Evolutionary conservation across 108 stramenopile genomes (phyloP).

Genomic region (Craspedostauros australis): DNA sequence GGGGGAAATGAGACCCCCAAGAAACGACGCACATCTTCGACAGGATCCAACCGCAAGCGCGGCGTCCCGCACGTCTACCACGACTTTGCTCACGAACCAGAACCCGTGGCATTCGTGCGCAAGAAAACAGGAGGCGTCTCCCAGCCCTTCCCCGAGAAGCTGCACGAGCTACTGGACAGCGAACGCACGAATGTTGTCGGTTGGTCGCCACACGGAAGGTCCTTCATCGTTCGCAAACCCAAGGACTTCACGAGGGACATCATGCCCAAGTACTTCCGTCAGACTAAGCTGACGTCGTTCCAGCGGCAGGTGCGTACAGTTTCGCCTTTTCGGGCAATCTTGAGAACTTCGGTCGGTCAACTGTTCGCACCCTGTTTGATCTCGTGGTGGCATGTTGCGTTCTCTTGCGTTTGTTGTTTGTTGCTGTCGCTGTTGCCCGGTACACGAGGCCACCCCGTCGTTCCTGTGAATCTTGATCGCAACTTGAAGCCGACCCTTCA

Average conservation of each 20-base stretch:
- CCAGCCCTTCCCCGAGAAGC: conserved; percentile 74
- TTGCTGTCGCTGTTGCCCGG: too few species aligned
- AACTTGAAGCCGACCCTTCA: too few species aligned
- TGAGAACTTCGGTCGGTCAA: too few species aligned
- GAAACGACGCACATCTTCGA: neutral
- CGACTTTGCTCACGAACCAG: conserved; percentile 62
- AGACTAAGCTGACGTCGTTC: conserved; percentile 79
- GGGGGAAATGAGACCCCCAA: too few species aligned
- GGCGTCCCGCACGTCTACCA: conserved; percentile 72
- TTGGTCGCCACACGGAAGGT: conserved; percentile 81
- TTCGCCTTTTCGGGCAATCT: too few species aligned
- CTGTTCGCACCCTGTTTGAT: too few species aligned
- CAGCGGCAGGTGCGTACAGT: conserved; percentile 64
- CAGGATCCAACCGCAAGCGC: neutral
- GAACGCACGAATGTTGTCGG: conserved; percentile 39
- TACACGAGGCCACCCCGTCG: too few species aligned
- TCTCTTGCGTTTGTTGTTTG: neutral
- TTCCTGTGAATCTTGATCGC: too few species aligned
- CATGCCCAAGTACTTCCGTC: conserved; percentile 86
- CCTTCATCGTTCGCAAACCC: conserved; percentile 80
- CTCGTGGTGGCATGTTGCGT: too few species aligned
- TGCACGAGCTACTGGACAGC: conserved; percentile 65
- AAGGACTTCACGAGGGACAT: conserved; percentile 78
- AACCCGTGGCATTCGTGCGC: conserved; percentile 44
- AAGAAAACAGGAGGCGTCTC: conserved; percentile 87